phyloP scores from a whole-genome alignment of 2,329 filamentous ascomycete species.

The Diaporthe caulivora region DNA sequence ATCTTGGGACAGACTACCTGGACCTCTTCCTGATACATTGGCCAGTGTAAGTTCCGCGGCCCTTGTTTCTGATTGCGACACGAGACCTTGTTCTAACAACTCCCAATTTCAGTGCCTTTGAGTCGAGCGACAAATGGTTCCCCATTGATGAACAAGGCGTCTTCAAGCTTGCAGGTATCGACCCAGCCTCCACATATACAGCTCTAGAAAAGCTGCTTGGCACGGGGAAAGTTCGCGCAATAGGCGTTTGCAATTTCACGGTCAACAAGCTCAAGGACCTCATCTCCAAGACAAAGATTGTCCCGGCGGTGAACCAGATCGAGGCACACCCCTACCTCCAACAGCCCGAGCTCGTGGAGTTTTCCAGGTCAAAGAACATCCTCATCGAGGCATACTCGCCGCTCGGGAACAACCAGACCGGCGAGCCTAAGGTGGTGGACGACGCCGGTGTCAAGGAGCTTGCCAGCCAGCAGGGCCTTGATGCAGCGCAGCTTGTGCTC shows the following conservation, averaged over 20 bases:
- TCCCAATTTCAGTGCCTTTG: slow-evolving; percentile 54
- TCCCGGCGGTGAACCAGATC: slow-evolving; percentile 76
- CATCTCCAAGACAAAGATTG: slow-evolving; percentile 62
- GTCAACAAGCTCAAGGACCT: slow-evolving; percentile 56
- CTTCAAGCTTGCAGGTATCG: slow-evolving; percentile 63
- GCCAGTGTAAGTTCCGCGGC: slow-evolving; percentile 44
- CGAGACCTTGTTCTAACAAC: neutral
- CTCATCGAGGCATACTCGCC: slow-evolving; percentile 75
- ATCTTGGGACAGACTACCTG: slow-evolving; percentile 49
- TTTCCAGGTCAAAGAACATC: slow-evolving; percentile 69
- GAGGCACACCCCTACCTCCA: slow-evolving; percentile 78
- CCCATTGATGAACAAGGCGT: slow-evolving; percentile 69
- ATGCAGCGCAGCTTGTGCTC: slow-evolving; percentile 58
- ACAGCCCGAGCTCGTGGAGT: slow-evolving; percentile 67
- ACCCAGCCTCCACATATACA: slow-evolving; percentile 56
- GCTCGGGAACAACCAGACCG: slow-evolving; percentile 62
- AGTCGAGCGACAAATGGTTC: slow-evolving; percentile 62
- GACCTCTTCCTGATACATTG: slow-evolving; percentile 52
- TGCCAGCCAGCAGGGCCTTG: slow-evolving; percentile 55
- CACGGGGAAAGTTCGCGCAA: slow-evolving; percentile 56
- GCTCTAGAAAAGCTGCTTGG: slow-evolving; percentile 55
- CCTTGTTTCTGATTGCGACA: too few species aligned
- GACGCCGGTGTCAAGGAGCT: slow-evolving; percentile 61
- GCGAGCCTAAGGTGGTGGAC: slow-evolving; percentile 59
- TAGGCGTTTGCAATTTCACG: slow-evolving; percentile 67